Evolutionary conservation across 345 rosid genomes (phyloP), one percentile per base, ranked within the genome.

Genomic region (Eucalyptus camaldulensis): DNA sequence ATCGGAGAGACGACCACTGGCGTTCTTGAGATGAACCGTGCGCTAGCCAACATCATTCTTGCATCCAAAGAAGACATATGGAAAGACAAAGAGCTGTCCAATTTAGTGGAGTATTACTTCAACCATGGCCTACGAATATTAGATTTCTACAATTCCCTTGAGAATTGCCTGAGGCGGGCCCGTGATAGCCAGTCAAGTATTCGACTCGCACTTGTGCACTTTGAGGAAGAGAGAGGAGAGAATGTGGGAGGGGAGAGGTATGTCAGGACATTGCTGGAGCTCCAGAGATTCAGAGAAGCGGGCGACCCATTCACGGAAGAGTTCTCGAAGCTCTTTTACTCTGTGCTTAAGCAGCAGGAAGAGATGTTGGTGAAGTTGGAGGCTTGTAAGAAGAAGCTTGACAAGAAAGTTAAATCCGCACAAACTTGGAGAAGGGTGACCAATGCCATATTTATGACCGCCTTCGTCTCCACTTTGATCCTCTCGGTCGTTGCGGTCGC

Each of bases 401-500:
- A 94, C 81, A 94, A 93, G 94, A 96, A 92, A 88, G 72, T 96
- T 86, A 91, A 90, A 88, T 88, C 92, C 3, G 50, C 93, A 91
- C 93, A 95, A 92, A 86, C 94, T 85, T 95, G 99, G 99, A 93
- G 95, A 94, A 95, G 91, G 89, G 93, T 97, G 50, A 93, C 99
- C 0, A 96, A 95, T 89, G 95, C 95, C 50, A 88, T 97, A 76
- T 96, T 97, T 86, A 94, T 95, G 22, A 89, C 99, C 17, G 94
- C 94, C 5, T 96, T 96, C 87, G 93, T 96, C n/a, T 93, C 98
- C 29, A 95, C 93, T 31, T 89, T 96, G 92, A 93, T 96, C 62
- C 92, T 96, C 92, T 95, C 99, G 0, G 98, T 97, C 31, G 98
- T 96, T 90, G 99, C 99, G 54, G 99, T 97, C 49, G 96, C 98